Conservation (phyloP, 768 basidiomycete species). For the Lactifluus piperatus region DNA sequence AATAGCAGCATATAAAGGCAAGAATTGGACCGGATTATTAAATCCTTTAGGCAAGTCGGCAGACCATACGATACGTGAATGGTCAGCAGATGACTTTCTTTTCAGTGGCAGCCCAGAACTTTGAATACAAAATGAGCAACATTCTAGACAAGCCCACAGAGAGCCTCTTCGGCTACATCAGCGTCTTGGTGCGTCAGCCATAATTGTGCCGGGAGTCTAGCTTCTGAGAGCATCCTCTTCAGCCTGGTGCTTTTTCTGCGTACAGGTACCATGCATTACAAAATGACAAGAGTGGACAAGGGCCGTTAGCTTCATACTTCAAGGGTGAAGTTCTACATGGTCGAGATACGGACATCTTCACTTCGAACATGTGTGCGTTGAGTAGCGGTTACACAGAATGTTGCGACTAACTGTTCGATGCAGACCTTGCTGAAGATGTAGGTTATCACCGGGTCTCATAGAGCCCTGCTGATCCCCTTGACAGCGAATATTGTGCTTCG, state of each 20-base stretch:
- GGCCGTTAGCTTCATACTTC: constrained; percentile 94
- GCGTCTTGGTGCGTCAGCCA: constrained; percentile 56
- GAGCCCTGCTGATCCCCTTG: constrained; percentile 23
- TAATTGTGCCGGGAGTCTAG: not conserved
- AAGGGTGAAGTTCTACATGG: constrained; percentile 87
- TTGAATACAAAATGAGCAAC: constrained; percentile 88
- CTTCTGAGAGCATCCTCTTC: not conserved
- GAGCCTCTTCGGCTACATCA: constrained; percentile 91
- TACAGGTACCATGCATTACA: constrained; percentile 87
- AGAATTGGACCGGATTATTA: constrained; percentile 68
- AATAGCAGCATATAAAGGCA: constrained; percentile 87
- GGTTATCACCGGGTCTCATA: constrained; percentile 20
- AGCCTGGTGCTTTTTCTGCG: constrained; percentile 94
- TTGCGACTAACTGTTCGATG: not conserved
- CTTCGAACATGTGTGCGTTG: constrained; percentile 87
- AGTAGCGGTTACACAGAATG: not conserved
- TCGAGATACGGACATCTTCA: constrained; percentile 84
- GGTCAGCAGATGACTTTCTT: not conserved
- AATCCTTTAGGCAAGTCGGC: constrained; percentile 66
- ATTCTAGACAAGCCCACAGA: constrained; percentile 89
- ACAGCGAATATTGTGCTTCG: constrained; percentile 78
- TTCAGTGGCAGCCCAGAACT: constrained; percentile 87
- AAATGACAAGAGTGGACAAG: constrained; percentile 72
- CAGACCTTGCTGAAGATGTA: constrained; percentile 87
- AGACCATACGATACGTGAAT: not conserved